Evolutionary conservation across 768 basidiomycete species (phyloP).

Genomic region (Rossbeevera mucosa): DNA sequence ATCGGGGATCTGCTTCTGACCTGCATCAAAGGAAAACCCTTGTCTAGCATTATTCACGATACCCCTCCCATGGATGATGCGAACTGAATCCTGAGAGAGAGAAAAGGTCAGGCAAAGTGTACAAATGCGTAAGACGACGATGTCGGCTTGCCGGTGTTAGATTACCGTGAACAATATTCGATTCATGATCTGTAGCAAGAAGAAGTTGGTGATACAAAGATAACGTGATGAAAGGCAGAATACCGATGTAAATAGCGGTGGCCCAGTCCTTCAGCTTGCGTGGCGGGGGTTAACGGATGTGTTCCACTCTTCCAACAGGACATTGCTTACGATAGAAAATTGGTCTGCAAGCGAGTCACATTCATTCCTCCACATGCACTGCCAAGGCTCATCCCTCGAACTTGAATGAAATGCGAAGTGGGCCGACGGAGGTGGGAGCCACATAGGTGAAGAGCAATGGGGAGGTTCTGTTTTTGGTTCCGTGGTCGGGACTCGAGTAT

Average conservation of each 20-base stretch:
- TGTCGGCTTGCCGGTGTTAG: slow-evolving; percentile 5
- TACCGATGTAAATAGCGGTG: neutral
- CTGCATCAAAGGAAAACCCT: neutral
- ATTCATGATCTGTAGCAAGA: neutral
- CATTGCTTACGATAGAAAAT: slow-evolving; percentile 3
- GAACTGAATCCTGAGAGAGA: slow-evolving; percentile 1
- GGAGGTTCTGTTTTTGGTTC: neutral
- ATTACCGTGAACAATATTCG: slow-evolving; percentile 2
- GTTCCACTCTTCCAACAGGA: neutral
- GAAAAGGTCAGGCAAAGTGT: neutral
- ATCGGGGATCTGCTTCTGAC: neutral
- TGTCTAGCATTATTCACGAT: neutral
- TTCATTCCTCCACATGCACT: neutral
- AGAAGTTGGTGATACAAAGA: neutral
- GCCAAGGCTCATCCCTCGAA: neutral
- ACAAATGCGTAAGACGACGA: neutral
- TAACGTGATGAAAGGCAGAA: neutral
- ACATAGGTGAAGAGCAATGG: neutral
- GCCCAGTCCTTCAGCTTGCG: slow-evolving; percentile 7
- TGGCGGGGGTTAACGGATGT: neutral
- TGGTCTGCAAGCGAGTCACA: neutral
- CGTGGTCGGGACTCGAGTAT: no score
- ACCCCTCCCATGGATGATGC: slow-evolving; percentile 2
- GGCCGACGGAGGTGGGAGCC: neutral
- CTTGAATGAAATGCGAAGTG: neutral